Evolutionary conservation across 768 basidiomycete species (phyloP).

Genomic region (Auricularia auricula-judae): DNA sequence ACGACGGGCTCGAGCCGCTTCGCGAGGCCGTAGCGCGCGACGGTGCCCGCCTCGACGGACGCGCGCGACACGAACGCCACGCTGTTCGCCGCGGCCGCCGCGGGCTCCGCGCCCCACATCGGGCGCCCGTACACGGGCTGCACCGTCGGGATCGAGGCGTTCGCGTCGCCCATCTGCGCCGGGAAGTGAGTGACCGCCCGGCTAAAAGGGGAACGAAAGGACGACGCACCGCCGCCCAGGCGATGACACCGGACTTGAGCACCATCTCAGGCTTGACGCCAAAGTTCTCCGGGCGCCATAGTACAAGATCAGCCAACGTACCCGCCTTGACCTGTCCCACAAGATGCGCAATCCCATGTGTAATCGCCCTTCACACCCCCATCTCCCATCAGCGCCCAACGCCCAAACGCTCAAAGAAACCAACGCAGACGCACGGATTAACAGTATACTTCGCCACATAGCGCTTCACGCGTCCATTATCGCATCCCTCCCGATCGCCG

Average conservation of each 20-base stretch:
- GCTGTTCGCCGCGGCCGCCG: constrained; percentile 75
- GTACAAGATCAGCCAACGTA: constrained; percentile 83
- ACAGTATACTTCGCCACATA: constrained; percentile 96
- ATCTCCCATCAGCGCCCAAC: neutral
- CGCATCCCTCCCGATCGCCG: constrained; percentile 58
- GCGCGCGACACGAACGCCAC: constrained; percentile 75
- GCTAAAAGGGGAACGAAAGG: neutral
- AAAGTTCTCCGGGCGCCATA: constrained; percentile 93
- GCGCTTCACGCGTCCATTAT: constrained; percentile 88
- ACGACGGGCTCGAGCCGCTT: constrained; percentile 69
- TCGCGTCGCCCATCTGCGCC: constrained; percentile 86
- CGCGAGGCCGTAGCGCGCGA: constrained; percentile 54
- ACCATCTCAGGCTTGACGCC: constrained; percentile 90
- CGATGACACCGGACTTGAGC: constrained; percentile 89
- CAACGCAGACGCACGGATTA: constrained; percentile 63
- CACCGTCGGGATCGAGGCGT: constrained; percentile 91
- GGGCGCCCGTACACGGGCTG: constrained; percentile 79
- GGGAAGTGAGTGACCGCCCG: neutral
- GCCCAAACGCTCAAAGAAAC: neutral
- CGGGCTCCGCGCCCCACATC: constrained; percentile 85
- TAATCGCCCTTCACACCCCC: constrained; percentile 56
- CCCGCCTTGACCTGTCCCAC: constrained; percentile 78
- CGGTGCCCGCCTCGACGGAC: constrained; percentile 47
- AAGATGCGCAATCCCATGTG: constrained; percentile 81
- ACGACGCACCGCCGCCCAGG: constrained; percentile 64